phyloP scores from a whole-genome alignment of 371 early-diverging fungal genomes.

The Chytridium lagenaria region DNA sequence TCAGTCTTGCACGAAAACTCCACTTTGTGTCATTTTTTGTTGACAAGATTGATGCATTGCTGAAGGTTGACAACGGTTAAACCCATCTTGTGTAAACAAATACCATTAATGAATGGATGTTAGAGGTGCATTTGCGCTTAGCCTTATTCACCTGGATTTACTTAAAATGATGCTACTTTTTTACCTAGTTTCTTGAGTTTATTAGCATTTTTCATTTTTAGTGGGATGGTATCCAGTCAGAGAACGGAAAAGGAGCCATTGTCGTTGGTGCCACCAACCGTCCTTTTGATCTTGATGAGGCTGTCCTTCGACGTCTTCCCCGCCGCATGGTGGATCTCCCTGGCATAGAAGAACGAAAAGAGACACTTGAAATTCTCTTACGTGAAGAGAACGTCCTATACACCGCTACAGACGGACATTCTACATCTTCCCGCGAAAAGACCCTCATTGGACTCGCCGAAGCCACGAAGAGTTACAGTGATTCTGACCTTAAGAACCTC shows the following conservation, averaged over 20 bases:
- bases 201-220: no score
- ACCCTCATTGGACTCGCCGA: slow-evolving; percentile 56
- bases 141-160: no score
- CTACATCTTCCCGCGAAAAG: slow-evolving; percentile 14
- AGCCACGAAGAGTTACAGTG: slow-evolving; percentile 82
- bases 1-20: slow-evolving; percentile 94
- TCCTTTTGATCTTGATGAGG: slow-evolving; percentile 98
- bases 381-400: slow-evolving; percentile 65
- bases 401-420: slow-evolving; percentile 69
- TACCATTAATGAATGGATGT: slow-evolving; percentile 63
- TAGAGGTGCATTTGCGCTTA: slow-evolving; percentile 60
- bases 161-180: no score
- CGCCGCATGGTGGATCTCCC: slow-evolving; percentile 94
- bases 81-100: slow-evolving; percentile 63
- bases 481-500: slow-evolving; percentile 97
- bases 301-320: slow-evolving; percentile 96
- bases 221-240: slow-evolving; percentile 96
- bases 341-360: slow-evolving; percentile 75
- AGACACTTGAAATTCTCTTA: slow-evolving; percentile 82
- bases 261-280: slow-evolving; percentile 98
- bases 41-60: slow-evolving; percentile 97
- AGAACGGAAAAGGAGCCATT: slow-evolving; percentile 78
- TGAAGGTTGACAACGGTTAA: slow-evolving; percentile 62
- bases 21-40: slow-evolving; percentile 97
- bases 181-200: no score